Evolutionary conservation across 306 rosid genomes (phyloP).

Genomic region (Potentilla sterilis): DNA sequence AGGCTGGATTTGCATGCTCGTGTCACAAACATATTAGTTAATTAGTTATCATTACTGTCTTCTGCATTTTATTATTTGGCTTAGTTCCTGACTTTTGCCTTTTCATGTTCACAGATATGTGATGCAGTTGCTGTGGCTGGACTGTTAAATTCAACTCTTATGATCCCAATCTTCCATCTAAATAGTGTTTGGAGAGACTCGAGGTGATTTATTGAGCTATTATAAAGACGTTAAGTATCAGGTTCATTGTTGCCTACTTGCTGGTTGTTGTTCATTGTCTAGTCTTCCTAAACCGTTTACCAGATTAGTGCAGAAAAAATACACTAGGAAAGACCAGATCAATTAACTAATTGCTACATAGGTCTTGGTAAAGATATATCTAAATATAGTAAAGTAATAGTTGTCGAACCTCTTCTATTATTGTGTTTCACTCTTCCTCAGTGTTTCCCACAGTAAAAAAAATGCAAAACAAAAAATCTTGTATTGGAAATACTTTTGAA

Average conservation of each 20-base stretch:
- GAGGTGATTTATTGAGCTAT: conserved; percentile 45
- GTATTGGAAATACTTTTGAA: too few species aligned
- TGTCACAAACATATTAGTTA: not conserved
- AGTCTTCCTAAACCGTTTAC: conserved; percentile 2
- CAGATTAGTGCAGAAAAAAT: not conserved
- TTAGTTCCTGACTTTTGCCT: conserved; percentile 7
- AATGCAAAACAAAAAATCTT: not conserved
- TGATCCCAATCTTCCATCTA: conserved; percentile 92
- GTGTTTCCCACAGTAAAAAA: not conserved
- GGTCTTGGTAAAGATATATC: not conserved
- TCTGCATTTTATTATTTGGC: conserved; percentile 18
- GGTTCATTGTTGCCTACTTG: not conserved
- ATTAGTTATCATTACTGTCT: conserved; percentile 14
- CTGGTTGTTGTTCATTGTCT: not conserved
- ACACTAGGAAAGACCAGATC: not conserved
- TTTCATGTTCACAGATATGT: conserved; percentile 55
- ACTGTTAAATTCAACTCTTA: conserved; percentile 82
- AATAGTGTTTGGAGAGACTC: conserved; percentile 98
- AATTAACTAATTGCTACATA: not conserved
- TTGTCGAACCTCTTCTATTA: not conserved
- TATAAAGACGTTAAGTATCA: not conserved
- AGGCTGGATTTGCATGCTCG: not conserved
- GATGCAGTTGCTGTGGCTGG: conserved; percentile 99
- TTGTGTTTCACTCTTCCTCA: not conserved
- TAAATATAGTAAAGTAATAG: not conserved